These are phyloP conservation scores for Inosperma sp. DNA, from an alignment of 768 basidiomycete genomes.

Conservation along the genomic window DNA sequence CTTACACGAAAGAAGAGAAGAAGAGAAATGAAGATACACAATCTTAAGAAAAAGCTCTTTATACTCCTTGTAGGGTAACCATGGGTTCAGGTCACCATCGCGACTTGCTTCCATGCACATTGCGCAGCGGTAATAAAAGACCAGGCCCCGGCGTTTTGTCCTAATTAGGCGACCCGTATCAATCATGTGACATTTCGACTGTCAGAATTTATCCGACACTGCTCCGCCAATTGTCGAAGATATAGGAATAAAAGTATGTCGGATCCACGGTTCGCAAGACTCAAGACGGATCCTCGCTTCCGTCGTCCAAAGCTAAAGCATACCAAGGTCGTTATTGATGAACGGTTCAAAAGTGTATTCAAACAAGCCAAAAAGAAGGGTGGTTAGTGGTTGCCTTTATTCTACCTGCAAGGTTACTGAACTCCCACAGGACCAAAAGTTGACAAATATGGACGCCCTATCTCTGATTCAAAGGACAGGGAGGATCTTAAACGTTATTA, in stretches of 20 bases:
- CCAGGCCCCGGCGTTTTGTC: no score
- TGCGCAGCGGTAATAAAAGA: no score
- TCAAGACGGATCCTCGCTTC: slow-evolving; percentile 92
- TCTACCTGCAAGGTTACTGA: not conserved
- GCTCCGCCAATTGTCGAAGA: no score
- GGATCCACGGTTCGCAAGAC: slow-evolving; percentile 82
- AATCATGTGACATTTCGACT: not conserved
- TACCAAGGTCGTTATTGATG: slow-evolving; percentile 83
- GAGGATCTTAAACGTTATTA: slow-evolving; percentile 82
- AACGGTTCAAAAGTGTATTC: slow-evolving; percentile 84
- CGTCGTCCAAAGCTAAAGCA: slow-evolving; percentile 74
- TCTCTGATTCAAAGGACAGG: slow-evolving; percentile 63
- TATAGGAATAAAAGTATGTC: slow-evolving; percentile 57
- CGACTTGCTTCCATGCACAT: no score
- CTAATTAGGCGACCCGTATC: not conserved
- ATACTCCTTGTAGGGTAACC: no score
- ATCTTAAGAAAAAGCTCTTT: no score
- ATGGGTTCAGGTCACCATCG: no score
- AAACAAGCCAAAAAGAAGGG: slow-evolving; percentile 42
- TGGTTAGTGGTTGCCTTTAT: slow-evolving; percentile 18
- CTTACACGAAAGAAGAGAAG: no score
- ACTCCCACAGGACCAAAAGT: slow-evolving; percentile 47
- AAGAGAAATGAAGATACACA: no score
- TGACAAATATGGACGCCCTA: slow-evolving; percentile 84
- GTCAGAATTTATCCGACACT: slow-evolving; percentile 2